Base-by-base conservation (phyloP, 2,329 filamentous ascomycete species). In the Pseudocercospora ulei region DNA sequence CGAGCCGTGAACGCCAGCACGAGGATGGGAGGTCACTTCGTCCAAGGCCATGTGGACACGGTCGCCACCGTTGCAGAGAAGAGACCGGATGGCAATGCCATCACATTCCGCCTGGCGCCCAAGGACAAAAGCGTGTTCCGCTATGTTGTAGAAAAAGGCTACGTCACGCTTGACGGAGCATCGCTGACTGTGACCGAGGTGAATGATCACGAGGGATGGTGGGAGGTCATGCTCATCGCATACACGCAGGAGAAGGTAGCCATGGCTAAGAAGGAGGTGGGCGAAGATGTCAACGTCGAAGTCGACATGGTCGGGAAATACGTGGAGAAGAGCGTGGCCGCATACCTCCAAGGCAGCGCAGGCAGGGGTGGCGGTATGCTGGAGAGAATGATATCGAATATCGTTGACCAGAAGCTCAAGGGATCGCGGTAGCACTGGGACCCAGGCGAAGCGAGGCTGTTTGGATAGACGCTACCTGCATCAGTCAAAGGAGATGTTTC, bases 11-110 rank as follows among this genome's bases (percentile, higher is more conserved):
- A 82, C 11, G 85, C 86, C 3, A 76, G 82, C 55, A 95, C 88
- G 29, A 83, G 90, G 39, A 96, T 98, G 85, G 90, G 92, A 30
- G 90, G 90, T 0, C 90, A 98, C 66, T 94, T 96, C 56, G 88
- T 96, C 19, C 92, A 98, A 65, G 90, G 90, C 25, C 90, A 98
- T 62, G 88, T 98, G 44, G 92, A 98, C 63, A 88, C 85, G 7
- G 77, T 80, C 24, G 90, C 88, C 0, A 74, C 72, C 27, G 82
- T 98, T 44, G 58, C 79, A 24, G 73, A 74, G 27, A 73, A 82
- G 22, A 78, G 73, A 11, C 77, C 79, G 2, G 90, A 98, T 62
- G 86, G 88, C 41, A 94, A 96, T 64, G 84, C 90, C 4, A 63
- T 93, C 45, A 92, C 84, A 1, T 82, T 96, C 62, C 75, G 88